phyloP scores from a whole-genome alignment of 2,329 filamentous ascomycete genomes.

The Fusarium veterinarium region DNA sequence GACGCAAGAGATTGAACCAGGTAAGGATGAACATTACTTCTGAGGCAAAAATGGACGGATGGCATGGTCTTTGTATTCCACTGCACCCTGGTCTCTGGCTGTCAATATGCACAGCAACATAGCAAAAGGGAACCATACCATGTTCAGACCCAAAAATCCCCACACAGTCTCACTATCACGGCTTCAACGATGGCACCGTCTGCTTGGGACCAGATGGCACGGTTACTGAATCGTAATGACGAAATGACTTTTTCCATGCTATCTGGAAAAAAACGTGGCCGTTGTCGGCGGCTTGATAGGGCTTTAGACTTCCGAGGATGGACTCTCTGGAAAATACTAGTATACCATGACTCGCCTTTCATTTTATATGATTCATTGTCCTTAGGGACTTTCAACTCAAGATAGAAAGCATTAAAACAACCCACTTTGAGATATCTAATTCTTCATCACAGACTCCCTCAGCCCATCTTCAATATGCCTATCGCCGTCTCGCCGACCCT shows the following conservation, averaged over 20 bases:
- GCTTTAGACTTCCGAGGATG: slow-evolving; percentile 6
- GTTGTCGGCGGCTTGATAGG: slow-evolving; percentile 35
- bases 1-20: slow-evolving; percentile 24
- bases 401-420: slow-evolving; percentile 3
- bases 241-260: slow-evolving; percentile 22
- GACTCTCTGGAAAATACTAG: slow-evolving; percentile 29
- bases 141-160: slow-evolving; percentile 13
- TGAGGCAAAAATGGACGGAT: slow-evolving; percentile 32
- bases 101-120: slow-evolving; percentile 32
- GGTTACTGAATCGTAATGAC: slow-evolving; percentile 32
- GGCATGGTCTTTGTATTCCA: slow-evolving; percentile 36
- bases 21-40: slow-evolving; percentile 36
- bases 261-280: slow-evolving; percentile 36
- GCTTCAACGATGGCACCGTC: slow-evolving; percentile 37
- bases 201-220: slow-evolving; percentile 10
- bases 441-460: background rate
- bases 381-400: slow-evolving; percentile 12
- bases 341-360: slow-evolving; percentile 23
- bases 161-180: slow-evolving; percentile 28
- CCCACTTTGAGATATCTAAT: slow-evolving; percentile 18
- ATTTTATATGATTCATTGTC: slow-evolving; percentile 16
- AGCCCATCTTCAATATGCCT: slow-evolving; percentile 55
- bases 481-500: slow-evolving; percentile 56
- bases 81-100: slow-evolving; percentile 21
- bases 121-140: slow-evolving; percentile 30